Base-by-base conservation (phyloP, 768 basidiomycete species). In the Russula sp. region DNA sequence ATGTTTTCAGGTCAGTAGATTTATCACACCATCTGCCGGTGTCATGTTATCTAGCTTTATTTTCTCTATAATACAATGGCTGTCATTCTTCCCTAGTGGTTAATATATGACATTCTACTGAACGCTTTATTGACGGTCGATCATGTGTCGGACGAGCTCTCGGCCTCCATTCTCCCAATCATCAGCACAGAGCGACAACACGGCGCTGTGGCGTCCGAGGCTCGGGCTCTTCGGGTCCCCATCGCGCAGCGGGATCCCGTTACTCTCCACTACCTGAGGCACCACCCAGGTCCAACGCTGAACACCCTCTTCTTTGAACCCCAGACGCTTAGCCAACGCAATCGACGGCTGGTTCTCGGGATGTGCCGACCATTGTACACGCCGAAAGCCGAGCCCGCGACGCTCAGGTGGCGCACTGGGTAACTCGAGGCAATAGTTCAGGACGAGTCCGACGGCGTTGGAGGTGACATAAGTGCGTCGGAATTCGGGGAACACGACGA, bases 151-250 rank as follows among this genome's bases (percentile, higher is more conserved):
- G 2, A 79, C 76, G n/a, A 67, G 69, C 53, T 79, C 77, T 64
- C 71, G 76, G 1, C 66, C 74, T 32, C 78, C 78, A 10, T 68
- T 68, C 57, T 83, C 81, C 84, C 86, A 89, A 59, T 82, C 80
- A 70, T 88, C 86, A 81, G 82, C 86, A 56, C 83, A 85, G 5
- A 84, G 62, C 5, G 79, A 75, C 26, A 88, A 69, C n/a, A 81
- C 57, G 0, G 75, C 76, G 4, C 81, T 79, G 70, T 88, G 78
- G 55, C 84, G 76, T 5, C 81, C 81, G 1, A 69, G 63, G 44
- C 71, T 71, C 2, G 69, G 72, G 5, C 63, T 59, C 49, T 62
- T 70, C 20, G 77, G 65, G 46, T 76, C 75, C 4, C 69, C 72
- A n/a, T 62, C 67, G 13, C 73, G 65, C 1, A 72, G 9, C 26